Conservation (phyloP, 352 stramenopile species). For the Globisporangium ultimum region DNA sequence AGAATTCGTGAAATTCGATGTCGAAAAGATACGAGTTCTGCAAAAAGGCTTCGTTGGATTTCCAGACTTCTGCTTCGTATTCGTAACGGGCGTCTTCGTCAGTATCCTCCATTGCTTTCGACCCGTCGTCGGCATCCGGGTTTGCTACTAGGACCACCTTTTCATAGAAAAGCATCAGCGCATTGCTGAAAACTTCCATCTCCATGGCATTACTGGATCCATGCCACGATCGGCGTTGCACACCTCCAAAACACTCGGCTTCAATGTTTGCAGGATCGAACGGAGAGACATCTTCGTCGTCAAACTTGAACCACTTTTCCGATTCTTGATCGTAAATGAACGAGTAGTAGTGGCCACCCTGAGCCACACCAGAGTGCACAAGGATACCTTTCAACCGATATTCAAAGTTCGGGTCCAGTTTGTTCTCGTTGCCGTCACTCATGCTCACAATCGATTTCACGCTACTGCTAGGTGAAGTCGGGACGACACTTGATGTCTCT, state of each 20-base stretch:
- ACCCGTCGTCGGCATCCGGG: conserved; percentile 19
- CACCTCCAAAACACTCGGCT: conserved; percentile 97
- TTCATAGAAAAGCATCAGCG: conserved; percentile 99
- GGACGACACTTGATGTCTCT: conserved; percentile 17
- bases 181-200: conserved; percentile 98
- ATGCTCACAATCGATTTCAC: conserved; percentile 16
- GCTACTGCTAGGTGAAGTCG: conserved; percentile 22
- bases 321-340: conserved; percentile 87
- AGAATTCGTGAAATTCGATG: conserved; percentile 94
- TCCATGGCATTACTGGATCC: conserved; percentile 95
- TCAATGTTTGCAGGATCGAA: conserved; percentile 97
- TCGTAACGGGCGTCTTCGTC: conserved; percentile 45
- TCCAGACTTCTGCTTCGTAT: conserved; percentile 91
- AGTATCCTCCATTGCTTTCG: conserved; percentile 21
- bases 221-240: conserved; percentile 91
- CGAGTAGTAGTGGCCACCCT: conserved; percentile 99
- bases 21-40: conserved; percentile 96
- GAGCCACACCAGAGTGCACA: conserved; percentile 97
- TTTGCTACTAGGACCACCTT: conserved; percentile 86
- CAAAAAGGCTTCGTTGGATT: conserved; percentile 93
- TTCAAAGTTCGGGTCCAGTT: conserved; percentile 91
- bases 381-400: conserved; percentile 97
- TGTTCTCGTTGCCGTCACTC: conserved; percentile 17
- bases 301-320: conserved; percentile 99
- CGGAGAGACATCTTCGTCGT: conserved; percentile 98